Evolutionary conservation across 2,329 filamentous ascomycete genomes (phyloP), one percentile per base, ranked within the genome.

Genomic region (Penicillium capsulatum): DNA sequence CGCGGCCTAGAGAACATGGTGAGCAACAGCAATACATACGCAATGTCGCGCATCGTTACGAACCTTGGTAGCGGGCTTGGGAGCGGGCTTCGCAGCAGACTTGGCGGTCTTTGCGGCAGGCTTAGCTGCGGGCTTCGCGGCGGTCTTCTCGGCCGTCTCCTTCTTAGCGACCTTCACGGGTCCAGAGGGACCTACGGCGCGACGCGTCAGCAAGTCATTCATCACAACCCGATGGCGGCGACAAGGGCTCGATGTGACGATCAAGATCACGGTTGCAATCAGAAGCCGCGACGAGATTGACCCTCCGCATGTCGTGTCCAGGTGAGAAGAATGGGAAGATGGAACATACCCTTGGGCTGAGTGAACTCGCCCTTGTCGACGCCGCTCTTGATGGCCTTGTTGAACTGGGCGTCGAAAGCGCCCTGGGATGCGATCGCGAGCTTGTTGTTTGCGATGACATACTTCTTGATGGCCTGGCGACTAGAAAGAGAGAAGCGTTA

Each of bases 121-220:
- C 50, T 55, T 54, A 35, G 40, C 22, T 20, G 38, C 29, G 13
- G 22, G 33, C 61, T 66, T 67, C 22, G 61, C 50, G 43, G 66
- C 64, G 38, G 71, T 64, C 66, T 75, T 66, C 33, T 65, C 58
- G 48, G 58, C 58, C 38, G 62, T 41, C 40, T 78, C 76, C 75
- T 88, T 89, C 81, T 91, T 91, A 44, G 84, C 84, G 45, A 95
- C 83, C 83, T 95, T 95, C 69, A 92, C 88, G 54, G 87, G 85
- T 45, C 89, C 89, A 50, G 89, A 95, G 44, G 87, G 77, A 59
- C 85, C 84, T 89, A 44, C 36, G 42, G 31, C 26, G 16, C 38
- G 44, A 56, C 51, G 55, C 50, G 60, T 67, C 47, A 65, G 59
- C 45, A 31, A 36, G 36, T 26, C 11, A 31, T 41, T n/a, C n/a